Evolutionary conservation across 2,329 filamentous ascomycete genomes (phyloP).

Genomic region (Scedosporium dehoogii): DNA sequence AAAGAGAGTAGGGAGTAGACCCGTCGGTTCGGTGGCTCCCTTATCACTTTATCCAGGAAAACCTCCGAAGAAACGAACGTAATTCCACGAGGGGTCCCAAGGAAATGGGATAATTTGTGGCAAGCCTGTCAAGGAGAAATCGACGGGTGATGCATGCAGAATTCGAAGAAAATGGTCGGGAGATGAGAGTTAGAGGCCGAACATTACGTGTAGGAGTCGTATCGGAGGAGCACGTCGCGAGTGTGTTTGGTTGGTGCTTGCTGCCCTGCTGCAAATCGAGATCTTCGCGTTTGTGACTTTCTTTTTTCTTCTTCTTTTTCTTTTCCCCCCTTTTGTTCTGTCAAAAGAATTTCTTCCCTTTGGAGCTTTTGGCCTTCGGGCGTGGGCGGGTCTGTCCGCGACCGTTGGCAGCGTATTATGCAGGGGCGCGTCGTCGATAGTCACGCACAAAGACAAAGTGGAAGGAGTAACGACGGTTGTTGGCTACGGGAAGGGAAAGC

Average conservation of each 20-base stretch:
- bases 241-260: background rate
- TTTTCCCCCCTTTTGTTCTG: too few species aligned
- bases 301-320: background rate
- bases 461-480: too few species aligned
- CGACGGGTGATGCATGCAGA: background rate
- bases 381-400: background rate
- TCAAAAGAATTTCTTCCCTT: background rate
- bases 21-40: background rate
- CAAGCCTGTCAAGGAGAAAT: background rate
- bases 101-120: background rate
- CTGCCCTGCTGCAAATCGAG: background rate
- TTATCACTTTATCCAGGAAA: slow-evolving; percentile 4
- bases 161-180: background rate
- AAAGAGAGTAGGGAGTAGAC: background rate
- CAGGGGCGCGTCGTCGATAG: background rate
- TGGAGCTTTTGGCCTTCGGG: background rate
- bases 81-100: background rate
- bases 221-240: background rate
- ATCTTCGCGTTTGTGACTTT: background rate
- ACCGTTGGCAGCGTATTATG: background rate
- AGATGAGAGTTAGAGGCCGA: background rate
- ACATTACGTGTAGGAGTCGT: background rate
- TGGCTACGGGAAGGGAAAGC: too few species aligned
- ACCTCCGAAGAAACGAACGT: background rate
- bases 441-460: background rate